These are phyloP conservation scores for Petrea volubilis DNA, from an alignment of 257 asterid species.

Conservation along the genomic window DNA sequence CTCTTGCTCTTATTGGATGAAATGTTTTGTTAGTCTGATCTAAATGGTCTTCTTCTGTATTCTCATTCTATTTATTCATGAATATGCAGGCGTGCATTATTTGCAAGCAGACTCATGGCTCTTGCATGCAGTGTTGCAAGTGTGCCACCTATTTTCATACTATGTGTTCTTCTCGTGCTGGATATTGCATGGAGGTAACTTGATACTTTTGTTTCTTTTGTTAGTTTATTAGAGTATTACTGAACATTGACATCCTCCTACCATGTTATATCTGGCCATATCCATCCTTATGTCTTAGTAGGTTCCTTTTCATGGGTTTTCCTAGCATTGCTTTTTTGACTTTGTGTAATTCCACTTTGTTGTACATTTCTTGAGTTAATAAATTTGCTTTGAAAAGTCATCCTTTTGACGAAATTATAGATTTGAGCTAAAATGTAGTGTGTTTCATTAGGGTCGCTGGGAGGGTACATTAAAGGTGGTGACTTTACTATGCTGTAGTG, in stretches of 20 bases:
- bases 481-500: too few species aligned
- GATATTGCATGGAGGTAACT: slow-evolving; percentile 92
- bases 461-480: too few species aligned
- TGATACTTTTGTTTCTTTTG: neutral
- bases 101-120: slow-evolving; percentile 90
- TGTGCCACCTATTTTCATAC: slow-evolving; percentile 85
- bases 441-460: too few species aligned
- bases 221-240: slow-evolving; percentile 6
- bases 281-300: slow-evolving; percentile 5
- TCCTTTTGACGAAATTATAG: too few species aligned
- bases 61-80: neutral
- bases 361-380: too few species aligned
- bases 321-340: too few species aligned
- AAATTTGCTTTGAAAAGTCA: too few species aligned
- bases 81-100: slow-evolving; percentile 74
- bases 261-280: slow-evolving; percentile 1
- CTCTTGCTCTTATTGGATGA: neutral
- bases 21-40: neutral
- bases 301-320: neutral
- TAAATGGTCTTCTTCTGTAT: neutral
- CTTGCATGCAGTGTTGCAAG: slow-evolving; percentile 92
- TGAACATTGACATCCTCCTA: neutral
- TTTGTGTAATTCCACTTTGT: too few species aligned
- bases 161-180: slow-evolving; percentile 91
- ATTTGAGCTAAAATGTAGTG: too few species aligned